Percentiles rank a stretch among this genome's conserved stretches.
Evolutionary conservation across 2,329 filamentous ascomycete species (phyloP).

Genomic region (Elsinoe ampelina): DNA sequence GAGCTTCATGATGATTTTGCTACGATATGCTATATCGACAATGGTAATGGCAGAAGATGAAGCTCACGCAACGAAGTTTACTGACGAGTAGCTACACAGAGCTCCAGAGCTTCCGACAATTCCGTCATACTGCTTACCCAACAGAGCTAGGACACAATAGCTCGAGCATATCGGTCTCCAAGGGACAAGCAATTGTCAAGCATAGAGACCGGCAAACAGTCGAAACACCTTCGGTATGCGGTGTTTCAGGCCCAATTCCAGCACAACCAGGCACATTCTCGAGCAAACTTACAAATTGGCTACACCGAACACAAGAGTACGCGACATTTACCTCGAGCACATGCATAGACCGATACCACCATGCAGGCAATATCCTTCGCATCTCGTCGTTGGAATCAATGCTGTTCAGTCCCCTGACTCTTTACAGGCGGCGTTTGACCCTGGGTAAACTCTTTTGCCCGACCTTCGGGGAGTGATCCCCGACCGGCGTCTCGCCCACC

Average conservation of each 20-base stretch:
- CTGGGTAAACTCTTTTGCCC: neutral
- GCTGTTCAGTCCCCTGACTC: neutral
- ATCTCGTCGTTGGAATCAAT: neutral
- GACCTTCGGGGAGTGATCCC: constrained; percentile 5
- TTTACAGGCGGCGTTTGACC: neutral
- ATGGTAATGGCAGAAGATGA: neutral
- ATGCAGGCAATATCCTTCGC: no score
- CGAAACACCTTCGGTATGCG: constrained; percentile 1
- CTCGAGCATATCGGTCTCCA: neutral
- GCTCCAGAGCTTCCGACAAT: neutral
- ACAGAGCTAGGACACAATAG: neutral
- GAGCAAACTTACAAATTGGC: no score
- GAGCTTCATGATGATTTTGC: neutral
- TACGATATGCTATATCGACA: neutral
- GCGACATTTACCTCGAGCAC: no score
- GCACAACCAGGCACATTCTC: neutral
- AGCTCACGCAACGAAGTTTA: neutral
- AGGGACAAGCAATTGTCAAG: neutral
- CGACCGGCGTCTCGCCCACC: neutral
- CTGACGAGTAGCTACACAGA: neutral
- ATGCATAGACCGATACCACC: no score
- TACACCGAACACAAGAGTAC: no score
- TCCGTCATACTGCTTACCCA: constrained; percentile 1
- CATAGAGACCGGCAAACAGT: neutral
- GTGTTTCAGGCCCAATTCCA: neutral